Evolutionary conservation across 169 alveolate genomes (phyloP).

Genomic region (Eimeria maxima): DNA sequence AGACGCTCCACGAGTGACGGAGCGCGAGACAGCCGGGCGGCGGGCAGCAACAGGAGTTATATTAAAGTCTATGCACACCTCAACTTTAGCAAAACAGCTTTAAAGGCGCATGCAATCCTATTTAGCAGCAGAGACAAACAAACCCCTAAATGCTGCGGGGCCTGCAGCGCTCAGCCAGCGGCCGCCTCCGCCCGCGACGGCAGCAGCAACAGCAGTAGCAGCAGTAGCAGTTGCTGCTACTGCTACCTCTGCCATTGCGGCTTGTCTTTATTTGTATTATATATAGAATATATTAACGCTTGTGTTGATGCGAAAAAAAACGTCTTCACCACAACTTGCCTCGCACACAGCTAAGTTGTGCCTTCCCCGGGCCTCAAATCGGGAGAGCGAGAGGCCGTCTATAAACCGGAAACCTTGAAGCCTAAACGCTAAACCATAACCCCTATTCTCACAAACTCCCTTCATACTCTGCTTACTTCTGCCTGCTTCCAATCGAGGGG

Average conservation of each 20-base stretch:
- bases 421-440: neutral
- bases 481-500: neutral
- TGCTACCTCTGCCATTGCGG: neutral
- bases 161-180: slow-evolving; percentile 32
- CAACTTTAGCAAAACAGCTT: neutral
- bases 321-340: neutral
- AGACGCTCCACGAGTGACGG: neutral
- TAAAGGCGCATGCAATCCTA: neutral
- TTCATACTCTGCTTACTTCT: neutral
- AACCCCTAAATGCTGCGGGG: neutral
- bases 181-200: neutral
- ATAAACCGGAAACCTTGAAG: neutral
- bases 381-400: neutral
- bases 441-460: neutral
- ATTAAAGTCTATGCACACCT: neutral
- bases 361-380: neutral
- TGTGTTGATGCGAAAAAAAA: no score
- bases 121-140: neutral
- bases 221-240: neutral
- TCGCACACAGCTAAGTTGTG: neutral
- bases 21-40: neutral
- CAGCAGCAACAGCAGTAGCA: neutral
- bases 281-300: neutral
- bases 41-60: neutral
- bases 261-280: no score